phyloP scores from a whole-genome alignment of 1,284 basidiomycete species.

The Puccinia horiana region DNA sequence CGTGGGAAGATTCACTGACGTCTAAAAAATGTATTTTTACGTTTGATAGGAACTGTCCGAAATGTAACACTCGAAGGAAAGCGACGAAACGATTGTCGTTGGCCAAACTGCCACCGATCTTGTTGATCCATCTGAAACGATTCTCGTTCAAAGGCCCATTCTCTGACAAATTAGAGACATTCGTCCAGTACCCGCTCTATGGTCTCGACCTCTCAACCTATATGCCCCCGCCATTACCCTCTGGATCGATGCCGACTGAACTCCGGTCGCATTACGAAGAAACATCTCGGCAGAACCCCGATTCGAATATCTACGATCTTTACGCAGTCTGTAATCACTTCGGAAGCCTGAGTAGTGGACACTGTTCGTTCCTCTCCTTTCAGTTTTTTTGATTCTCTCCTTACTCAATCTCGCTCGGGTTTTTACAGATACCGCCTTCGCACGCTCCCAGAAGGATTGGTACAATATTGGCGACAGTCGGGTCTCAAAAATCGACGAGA shows the following conservation, averaged over 20 bases:
- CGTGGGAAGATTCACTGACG: conserved; percentile 51
- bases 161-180: conserved; percentile 75
- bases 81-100: conserved; percentile 83
- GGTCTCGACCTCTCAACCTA: conserved; percentile 84
- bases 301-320: conserved; percentile 60
- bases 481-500: conserved; percentile 45
- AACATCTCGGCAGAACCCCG: conserved; percentile 11
- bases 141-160: conserved; percentile 90
- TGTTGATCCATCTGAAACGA: conserved; percentile 93
- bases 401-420: not conserved
- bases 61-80: conserved; percentile 79
- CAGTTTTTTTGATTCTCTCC: not conserved
- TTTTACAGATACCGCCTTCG: conserved; percentile 48
- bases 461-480: conserved; percentile 50
- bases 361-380: conserved; percentile 52
- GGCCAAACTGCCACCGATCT: conserved; percentile 84
- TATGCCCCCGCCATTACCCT: conserved; percentile 68
- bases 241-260: conserved; percentile 47
- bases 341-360: conserved; percentile 57
- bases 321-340: conserved; percentile 60
- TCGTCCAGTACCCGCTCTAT: conserved; percentile 71
- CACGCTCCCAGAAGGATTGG: conserved; percentile 49
- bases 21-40: conserved; percentile 5
- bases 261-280: conserved; percentile 50
- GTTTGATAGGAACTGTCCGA: conserved; percentile 71